These are phyloP conservation scores for Fusarium ambrosium DNA, from an alignment of 2,329 filamentous ascomycete species.

Conservation along the genomic window DNA sequence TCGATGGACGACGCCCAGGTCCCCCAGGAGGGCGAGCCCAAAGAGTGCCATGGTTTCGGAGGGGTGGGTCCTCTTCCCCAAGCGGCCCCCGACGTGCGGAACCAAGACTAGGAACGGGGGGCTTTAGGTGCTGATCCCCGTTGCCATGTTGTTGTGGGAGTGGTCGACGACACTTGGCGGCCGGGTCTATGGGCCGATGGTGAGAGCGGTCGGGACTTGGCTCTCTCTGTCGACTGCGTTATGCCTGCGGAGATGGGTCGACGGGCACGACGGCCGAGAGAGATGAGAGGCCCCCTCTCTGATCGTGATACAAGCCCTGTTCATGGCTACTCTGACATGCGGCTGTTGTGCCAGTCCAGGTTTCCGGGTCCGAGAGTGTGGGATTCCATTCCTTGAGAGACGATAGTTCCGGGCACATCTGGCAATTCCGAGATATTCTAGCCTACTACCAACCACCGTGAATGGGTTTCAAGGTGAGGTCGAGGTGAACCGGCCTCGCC, in stretches of 20 bases:
- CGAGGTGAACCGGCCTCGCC: slow-evolving; percentile 2
- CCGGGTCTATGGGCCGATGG: slow-evolving; percentile 43
- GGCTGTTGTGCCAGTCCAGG: slow-evolving; percentile 21
- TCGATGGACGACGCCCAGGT: slow-evolving; percentile 28
- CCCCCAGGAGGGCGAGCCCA: slow-evolving; percentile 8
- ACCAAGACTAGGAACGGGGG: slow-evolving; percentile 30
- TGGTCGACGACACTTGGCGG: slow-evolving; percentile 40
- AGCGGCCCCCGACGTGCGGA: slow-evolving; percentile 12
- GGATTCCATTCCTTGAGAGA: slow-evolving; percentile 12
- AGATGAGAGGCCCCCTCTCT: slow-evolving; percentile 10
- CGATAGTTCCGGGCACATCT: slow-evolving; percentile 15
- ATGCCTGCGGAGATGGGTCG: slow-evolving; percentile 27
- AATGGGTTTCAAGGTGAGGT: background rate
- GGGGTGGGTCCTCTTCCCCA: slow-evolving; percentile 30
- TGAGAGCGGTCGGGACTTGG: slow-evolving; percentile 30
- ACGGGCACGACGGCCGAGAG: slow-evolving; percentile 25
- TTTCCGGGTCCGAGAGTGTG: slow-evolving; percentile 14
- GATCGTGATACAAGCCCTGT: slow-evolving; percentile 24
- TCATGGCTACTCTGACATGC: slow-evolving; percentile 29
- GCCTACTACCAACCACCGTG: background rate
- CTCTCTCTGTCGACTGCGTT: slow-evolving; percentile 13
- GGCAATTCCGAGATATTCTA: slow-evolving; percentile 16
- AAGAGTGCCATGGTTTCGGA: slow-evolving; percentile 36
- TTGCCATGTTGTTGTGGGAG: slow-evolving; percentile 29
- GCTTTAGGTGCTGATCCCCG: slow-evolving; percentile 32